Evolutionary conservation across 2,329 filamentous ascomycete species (phyloP), one percentile per base, ranked within the genome.

Genomic region (Tolypocladium pustulatum): DNA sequence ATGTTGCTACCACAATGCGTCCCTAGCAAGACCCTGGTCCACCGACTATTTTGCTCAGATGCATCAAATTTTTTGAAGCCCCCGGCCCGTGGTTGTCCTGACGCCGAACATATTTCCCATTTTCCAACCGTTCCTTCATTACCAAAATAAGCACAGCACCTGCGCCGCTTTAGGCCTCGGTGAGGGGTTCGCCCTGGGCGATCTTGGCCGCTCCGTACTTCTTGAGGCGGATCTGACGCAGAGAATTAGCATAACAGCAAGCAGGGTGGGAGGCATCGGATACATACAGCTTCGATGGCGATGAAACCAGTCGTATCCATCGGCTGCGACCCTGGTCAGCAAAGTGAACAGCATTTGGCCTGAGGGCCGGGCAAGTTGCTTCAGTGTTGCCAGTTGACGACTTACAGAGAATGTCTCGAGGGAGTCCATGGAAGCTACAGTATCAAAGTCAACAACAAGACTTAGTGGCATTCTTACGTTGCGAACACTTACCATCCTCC

Each of bases 261-360:
- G n/a, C n/a, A n/a, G n/a, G 9, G 12, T 22, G 20, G 13, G 22
- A 22, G 20, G 30, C 30, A 22, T 54, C 17, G 34, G 27, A 17
- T 54, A 54, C 30, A 12, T 53, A 49, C 17, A 8, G 58, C 83
- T 68, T 93, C 80, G 65, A 91, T 86, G 57, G 79, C 80, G 68
- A 93, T 85, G 69, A 87, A 86, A 32, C 79, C 79, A 15, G 68
- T 81, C 64, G 84, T 84, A 69, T 91, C 88, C 81, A 70, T 34
- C 40, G 58, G 59, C 20, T 86, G 77, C 68, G 76, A 25, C 12
- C 3, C 13, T 37, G 3, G 20, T 54, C 37, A 51, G 51, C 32
- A 25, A n/a, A n/a, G 51, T 12, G 10, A 25, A 9, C n/a, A 15
- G 12, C 17, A 22, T 12, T 51, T 20, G 46, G 17, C 17, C 8